Percentiles rank a stretch among this genome's conserved stretches.
phyloP scores from a whole-genome alignment of 257 asterid genomes.

The Solanum pimpinellifolium region DNA sequence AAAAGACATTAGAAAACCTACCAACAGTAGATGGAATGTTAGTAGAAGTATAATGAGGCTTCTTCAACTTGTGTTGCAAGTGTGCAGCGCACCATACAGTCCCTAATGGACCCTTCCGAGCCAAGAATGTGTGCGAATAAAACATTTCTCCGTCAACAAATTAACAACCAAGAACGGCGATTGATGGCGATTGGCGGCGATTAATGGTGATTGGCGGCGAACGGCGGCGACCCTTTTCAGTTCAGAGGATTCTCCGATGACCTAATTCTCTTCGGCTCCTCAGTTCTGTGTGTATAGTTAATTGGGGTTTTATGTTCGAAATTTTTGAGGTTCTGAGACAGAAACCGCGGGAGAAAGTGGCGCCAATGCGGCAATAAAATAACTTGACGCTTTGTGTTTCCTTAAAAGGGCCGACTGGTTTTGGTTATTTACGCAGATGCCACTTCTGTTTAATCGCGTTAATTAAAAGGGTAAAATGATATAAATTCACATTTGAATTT shows the following conservation, averaged over 20 bases:
- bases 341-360: slow-evolving; percentile 2
- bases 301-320: background rate
- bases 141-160: slow-evolving; percentile 32
- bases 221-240: background rate
- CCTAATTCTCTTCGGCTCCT: background rate
- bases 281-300: background rate
- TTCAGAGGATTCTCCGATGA: background rate
- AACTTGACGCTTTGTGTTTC: background rate
- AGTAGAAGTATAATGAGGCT: slow-evolving; percentile 53
- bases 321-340: background rate
- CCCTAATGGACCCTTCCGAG: slow-evolving; percentile 76
- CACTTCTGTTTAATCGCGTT: background rate
- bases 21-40: slow-evolving; percentile 64
- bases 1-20: background rate
- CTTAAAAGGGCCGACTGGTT: background rate
- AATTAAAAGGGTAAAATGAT: background rate
- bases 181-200: background rate
- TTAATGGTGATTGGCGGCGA: background rate
- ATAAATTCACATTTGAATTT: too few relatives aligned
- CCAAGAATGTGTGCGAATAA: slow-evolving; percentile 73
- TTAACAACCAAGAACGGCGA: background rate
- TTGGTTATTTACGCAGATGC: background rate
- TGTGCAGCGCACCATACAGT: slow-evolving; percentile 98
- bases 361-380: background rate
- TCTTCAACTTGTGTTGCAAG: slow-evolving; percentile 63